Conservation (phyloP, 2,329 filamentous ascomycete species). For the Chaetomium strumarium region DNA sequence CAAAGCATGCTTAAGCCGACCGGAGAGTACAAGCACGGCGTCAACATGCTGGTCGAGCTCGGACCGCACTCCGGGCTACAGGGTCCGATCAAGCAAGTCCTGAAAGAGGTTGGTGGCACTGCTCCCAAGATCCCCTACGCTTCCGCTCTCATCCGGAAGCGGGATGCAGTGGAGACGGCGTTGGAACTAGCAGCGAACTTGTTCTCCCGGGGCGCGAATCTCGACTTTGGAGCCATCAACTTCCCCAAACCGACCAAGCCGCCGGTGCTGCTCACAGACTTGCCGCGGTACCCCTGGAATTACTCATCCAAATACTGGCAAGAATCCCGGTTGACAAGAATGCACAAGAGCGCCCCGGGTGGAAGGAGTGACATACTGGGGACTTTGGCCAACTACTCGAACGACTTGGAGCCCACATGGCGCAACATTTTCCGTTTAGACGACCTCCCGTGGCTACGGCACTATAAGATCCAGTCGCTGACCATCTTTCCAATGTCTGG, state of each 20-base stretch:
- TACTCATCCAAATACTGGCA: conserved; percentile 28
- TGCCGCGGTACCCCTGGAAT: conserved; percentile 30
- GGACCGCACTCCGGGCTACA: conserved; percentile 29
- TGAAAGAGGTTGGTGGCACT: conserved; percentile 21
- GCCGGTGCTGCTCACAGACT: conserved; percentile 25
- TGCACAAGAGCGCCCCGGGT: conserved; percentile 31
- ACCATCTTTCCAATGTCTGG: conserved; percentile 42
- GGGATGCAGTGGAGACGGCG: conserved; percentile 21
- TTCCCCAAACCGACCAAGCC: conserved; percentile 26
- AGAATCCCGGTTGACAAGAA: conserved; percentile 28
- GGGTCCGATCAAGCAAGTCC: conserved; percentile 27
- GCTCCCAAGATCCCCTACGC: conserved; percentile 27
- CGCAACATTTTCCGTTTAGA: conserved; percentile 33
- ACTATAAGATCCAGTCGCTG: conserved; percentile 43
- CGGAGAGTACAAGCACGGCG: conserved; percentile 25
- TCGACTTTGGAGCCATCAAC: conserved; percentile 29
- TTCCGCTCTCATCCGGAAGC: conserved; percentile 23
- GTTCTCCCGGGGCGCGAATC: conserved; percentile 26
- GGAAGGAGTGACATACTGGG: conserved; percentile 33
- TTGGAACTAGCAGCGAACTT: conserved; percentile 28
- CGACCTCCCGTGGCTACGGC: conserved; percentile 41
- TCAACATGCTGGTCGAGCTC: conserved; percentile 27
- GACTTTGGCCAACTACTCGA: conserved; percentile 29
- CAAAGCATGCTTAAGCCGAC: conserved; percentile 6
- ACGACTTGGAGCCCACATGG: conserved; percentile 34